Base-by-base conservation (phyloP, 2,329 filamentous ascomycete species). In the Exserohilum rostratum region DNA sequence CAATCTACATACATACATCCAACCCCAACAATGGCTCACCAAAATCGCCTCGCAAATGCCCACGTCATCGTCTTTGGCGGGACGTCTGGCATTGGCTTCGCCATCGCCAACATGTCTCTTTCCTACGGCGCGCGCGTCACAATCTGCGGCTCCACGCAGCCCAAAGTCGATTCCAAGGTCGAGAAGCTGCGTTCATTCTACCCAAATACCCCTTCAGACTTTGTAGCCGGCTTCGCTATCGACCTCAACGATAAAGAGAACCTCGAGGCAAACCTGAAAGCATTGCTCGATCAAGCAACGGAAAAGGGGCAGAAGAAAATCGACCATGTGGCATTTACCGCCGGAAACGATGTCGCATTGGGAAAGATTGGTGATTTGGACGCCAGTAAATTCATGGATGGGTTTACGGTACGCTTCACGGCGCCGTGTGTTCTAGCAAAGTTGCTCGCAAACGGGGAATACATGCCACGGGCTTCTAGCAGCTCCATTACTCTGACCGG, bases 1-100 rank as follows among this genome's bases (percentile, higher is more conserved):
- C 15, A 15, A 50, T 17, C 30, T 20, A 4, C 2, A n/a, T 13
- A 18, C 0, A 17, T 9, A 10, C 30, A 11, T 11, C 13, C 25
- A 37, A n/a, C 6, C 12, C 29, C 20, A 42, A 6, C 54, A n/a
- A 73, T 73, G 69, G 69, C 71, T 15, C 71, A 73, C 53, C 54
- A 46, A 29, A 82, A 83, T 64, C 83, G 82, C 66, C 79, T 85
- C 43, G 64, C 73, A 40, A 74, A 75, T 58, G 65, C 75, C 27
- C 78, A 76, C 58, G 75, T 88, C 64, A 80, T 90, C 33, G 73
- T 90, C 67, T 79, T 90, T 49, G 87, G 87, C 34, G 88, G 86
- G 33, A 84, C 85, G 0, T 82, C 83, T 35, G 87, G 87, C 42
- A 87, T 90, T 34, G 87, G 87, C 29, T 85, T 81, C 59, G 81